phyloP scores from a whole-genome alignment of 768 basidiomycete genomes.

The Russula griseocarnosa region DNA sequence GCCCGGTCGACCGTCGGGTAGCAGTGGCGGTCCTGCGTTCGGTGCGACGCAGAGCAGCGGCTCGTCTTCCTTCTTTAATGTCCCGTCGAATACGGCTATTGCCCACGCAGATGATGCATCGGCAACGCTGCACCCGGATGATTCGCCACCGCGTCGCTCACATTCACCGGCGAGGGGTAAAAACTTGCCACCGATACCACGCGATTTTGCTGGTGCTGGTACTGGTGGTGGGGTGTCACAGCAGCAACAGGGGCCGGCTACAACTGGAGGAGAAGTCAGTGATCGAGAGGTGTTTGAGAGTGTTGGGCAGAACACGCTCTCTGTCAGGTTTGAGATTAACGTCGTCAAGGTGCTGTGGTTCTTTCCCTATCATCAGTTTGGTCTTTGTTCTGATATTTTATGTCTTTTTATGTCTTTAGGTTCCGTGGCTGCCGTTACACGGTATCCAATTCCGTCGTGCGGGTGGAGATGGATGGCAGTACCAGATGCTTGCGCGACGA shows the following conservation, averaged over 20 bases:
- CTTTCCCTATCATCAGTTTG: neutral
- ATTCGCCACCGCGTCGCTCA: constrained; percentile 36
- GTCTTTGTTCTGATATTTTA: constrained; percentile 30
- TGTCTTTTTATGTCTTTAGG: constrained; percentile 44
- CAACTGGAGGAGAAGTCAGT: constrained; percentile 54
- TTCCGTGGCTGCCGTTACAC: constrained; percentile 88
- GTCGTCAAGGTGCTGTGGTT: constrained; percentile 79
- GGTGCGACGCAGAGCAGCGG: constrained; percentile 69
- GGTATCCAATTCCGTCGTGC: constrained; percentile 93
- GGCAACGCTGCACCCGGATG: constrained; percentile 30
- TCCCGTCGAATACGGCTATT: constrained; percentile 50
- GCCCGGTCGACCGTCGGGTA: constrained; percentile 42
- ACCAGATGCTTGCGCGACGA: constrained; percentile 89
- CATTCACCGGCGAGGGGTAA: constrained; percentile 58
- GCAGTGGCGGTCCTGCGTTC: constrained; percentile 39
- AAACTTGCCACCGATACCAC: constrained; percentile 75
- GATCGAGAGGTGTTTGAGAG: constrained; percentile 66
- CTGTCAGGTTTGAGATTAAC: constrained; percentile 94
- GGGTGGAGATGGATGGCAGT: constrained; percentile 93
- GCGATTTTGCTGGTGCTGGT: constrained; percentile 47
- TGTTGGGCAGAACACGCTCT: constrained; percentile 70
- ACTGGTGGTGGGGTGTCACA: constrained; percentile 28
- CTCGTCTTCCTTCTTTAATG: constrained; percentile 85
- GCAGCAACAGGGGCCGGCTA: constrained; percentile 33
- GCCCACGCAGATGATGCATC: constrained; percentile 37